A percentile compares a stretch with the other conserved stretches of the same genome.
Conservation (phyloP, 495 filamentous ascomycete genomes). For the Daldinia childiae region DNA sequence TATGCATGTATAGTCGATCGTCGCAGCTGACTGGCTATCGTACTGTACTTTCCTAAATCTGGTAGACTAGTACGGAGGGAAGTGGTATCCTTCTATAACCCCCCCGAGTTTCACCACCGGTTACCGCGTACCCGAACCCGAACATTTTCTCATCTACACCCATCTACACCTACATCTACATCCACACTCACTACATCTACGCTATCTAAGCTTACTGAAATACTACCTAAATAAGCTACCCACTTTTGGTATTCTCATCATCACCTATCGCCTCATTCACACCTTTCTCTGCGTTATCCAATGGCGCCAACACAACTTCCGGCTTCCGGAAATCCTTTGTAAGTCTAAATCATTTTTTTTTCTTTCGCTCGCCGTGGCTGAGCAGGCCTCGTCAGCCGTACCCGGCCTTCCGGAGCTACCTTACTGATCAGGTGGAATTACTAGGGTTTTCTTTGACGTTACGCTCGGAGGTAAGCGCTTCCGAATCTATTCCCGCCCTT, state of each 20-base stretch:
- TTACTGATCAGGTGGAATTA: slow-evolving; percentile 14
- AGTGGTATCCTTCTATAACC: neutral
- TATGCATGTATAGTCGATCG: slow-evolving; percentile 7
- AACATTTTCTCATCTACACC: slow-evolving; percentile 14
- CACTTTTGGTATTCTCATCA: slow-evolving; percentile 8
- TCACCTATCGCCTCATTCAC: slow-evolving; percentile 15
- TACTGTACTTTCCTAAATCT: slow-evolving; percentile 8
- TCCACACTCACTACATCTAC: neutral
- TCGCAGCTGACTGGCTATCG: slow-evolving; percentile 13
- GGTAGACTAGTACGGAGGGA: slow-evolving; percentile 13
- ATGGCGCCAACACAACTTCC: slow-evolving; percentile 65
- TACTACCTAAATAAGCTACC: slow-evolving; percentile 1
- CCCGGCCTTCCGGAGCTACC: slow-evolving; percentile 7
- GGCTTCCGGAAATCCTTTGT: slow-evolving; percentile 64
- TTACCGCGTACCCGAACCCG: slow-evolving; percentile 21
- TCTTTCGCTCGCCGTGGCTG: slow-evolving; percentile 21
- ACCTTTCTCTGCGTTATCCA: slow-evolving; percentile 14
- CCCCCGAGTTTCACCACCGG: slow-evolving; percentile 27
- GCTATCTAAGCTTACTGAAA: slow-evolving; percentile 1
- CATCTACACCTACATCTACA: neutral
- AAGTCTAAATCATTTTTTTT: slow-evolving; percentile 39
- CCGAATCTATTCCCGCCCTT: neutral
- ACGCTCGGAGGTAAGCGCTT: slow-evolving; percentile 78
- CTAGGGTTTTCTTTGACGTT: slow-evolving; percentile 90
- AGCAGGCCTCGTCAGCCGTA: slow-evolving; percentile 17